Conservation (phyloP, 2,329 filamentous ascomycete genomes). For the Aplosporella prunicola region DNA sequence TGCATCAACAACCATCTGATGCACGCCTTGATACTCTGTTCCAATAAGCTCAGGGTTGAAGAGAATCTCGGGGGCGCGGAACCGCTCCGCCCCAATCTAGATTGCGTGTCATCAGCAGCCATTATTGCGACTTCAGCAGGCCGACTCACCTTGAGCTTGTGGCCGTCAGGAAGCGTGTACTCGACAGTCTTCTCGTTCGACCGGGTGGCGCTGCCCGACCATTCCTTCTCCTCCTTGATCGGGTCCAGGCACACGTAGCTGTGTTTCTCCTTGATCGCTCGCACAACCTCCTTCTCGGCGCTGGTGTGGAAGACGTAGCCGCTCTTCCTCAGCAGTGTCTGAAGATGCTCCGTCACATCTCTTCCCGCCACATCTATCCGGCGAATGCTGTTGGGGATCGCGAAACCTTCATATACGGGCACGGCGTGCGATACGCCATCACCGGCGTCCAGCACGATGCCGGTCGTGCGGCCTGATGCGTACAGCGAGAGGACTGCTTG, state of each 20-base stretch:
- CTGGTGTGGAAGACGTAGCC: slow-evolving; percentile 95
- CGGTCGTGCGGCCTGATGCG: slow-evolving; percentile 89
- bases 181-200: slow-evolving; percentile 71
- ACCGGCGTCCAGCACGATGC: slow-evolving; percentile 88
- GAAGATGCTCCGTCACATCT: slow-evolving; percentile 92
- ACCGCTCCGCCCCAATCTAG: slow-evolving; percentile 84
- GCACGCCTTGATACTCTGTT: slow-evolving; percentile 90
- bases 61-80: slow-evolving; percentile 91
- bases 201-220: slow-evolving; percentile 63
- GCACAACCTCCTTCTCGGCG: slow-evolving; percentile 97
- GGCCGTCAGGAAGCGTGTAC: slow-evolving; percentile 84
- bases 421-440: slow-evolving; percentile 97
- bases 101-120: slow-evolving; percentile 5
- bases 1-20: slow-evolving; percentile 94
- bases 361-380: slow-evolving; percentile 92
- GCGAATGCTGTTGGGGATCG: slow-evolving; percentile 89
- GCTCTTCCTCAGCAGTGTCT: slow-evolving; percentile 80
- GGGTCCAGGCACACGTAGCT: slow-evolving; percentile 88
- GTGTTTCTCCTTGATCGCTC: slow-evolving; percentile 90
- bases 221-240: slow-evolving; percentile 92
- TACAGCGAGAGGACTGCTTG: slow-evolving; percentile 95
- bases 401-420: slow-evolving; percentile 95
- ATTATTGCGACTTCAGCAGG: neutral
- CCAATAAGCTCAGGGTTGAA: slow-evolving; percentile 97
- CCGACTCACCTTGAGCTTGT: slow-evolving; percentile 69